phyloP scores from a whole-genome alignment of 2,329 filamentous ascomycete genomes.

The Fusarium drepaniforme region DNA sequence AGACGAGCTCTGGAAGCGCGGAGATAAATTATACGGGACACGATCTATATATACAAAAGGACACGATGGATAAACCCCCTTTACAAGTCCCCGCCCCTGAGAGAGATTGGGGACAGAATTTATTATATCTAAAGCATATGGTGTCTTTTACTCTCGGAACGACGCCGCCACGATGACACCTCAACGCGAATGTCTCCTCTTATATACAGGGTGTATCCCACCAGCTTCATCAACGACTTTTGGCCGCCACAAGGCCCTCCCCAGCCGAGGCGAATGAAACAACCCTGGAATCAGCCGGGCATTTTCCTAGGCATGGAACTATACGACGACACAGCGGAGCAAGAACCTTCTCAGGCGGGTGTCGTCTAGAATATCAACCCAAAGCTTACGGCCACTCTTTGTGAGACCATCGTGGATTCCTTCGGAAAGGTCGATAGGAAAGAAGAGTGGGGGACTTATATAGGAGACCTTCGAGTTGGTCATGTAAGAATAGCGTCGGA shows the following conservation, averaged over 20 bases:
- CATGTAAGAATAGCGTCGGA: not conserved
- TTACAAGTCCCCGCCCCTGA: not conserved
- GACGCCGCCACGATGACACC: not conserved
- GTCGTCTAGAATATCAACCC: not conserved
- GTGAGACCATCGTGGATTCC: not conserved
- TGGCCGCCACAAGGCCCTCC: not conserved
- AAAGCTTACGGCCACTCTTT: not conserved
- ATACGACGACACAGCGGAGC: too few relatives aligned
- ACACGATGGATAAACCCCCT: not conserved
- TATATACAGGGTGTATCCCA: not conserved
- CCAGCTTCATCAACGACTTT: not conserved
- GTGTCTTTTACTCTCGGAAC: not conserved
- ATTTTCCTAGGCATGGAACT: too few relatives aligned
- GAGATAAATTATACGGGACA: not conserved
- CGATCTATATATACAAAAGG: not conserved
- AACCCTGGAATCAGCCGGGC: not conserved
- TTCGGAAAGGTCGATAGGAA: not conserved
- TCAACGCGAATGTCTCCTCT: not conserved
- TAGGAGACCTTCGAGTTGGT: not conserved
- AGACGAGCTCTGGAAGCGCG: too few relatives aligned
- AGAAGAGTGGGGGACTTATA: not conserved
- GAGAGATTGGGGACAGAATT: not conserved
- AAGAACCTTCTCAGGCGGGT: not conserved
- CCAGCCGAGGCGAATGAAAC: not conserved
- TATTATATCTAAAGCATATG: not conserved